Base-by-base conservation (phyloP, 176 grass and related monocot genomes). In the Elymus sibiricus region DNA sequence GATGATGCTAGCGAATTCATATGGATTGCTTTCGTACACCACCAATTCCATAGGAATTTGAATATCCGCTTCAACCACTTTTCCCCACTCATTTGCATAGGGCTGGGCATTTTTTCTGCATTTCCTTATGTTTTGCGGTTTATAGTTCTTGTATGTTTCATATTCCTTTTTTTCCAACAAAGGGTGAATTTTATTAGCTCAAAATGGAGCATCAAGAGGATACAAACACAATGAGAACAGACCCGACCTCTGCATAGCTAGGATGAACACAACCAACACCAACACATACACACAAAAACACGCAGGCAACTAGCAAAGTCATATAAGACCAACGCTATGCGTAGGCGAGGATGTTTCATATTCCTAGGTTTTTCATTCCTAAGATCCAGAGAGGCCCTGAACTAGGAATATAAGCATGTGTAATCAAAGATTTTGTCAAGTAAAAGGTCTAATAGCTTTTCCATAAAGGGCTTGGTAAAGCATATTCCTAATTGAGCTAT, bases 401-500 rank as follows among this genome's bases (percentile, higher is more conserved):
- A 22, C 21, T 75, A 58, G 35, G 31, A 64, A 51, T 53, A 72
- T 16, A 51, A 82, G 10, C 22, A 53, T 21, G 31, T 55, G 9
- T 44, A 68, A 76, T 38, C 6, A 58, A 58, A 37, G 35, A 16
- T 72, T 74, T 65, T 25, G 12, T 9, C 1, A 40, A 31, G 11
- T 56, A 65, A 55, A 73, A 67, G 17, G 27, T 6, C 3, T 9
- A 65, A n/a, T 51, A 73, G 37, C 17, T 32, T 83, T 58, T 61
- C 32, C 16, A 43, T 1, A 31, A 73, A 29, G 16, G 68, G 42
- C 3, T 11, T 40, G 15, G 16, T 46, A 80, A 32, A 47, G 42
- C 16, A 34, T 44, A 81, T 46, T 79, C 39, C 60, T 80, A 80
- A 80, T n/a, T 80, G 39, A 80, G 62, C 61, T 63, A 88, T 79